A percentile compares a stretch with the other conserved stretches of the same genome.
Conservation (phyloP, 2,329 filamentous ascomycete genomes). For the Fusarium continuum region DNA sequence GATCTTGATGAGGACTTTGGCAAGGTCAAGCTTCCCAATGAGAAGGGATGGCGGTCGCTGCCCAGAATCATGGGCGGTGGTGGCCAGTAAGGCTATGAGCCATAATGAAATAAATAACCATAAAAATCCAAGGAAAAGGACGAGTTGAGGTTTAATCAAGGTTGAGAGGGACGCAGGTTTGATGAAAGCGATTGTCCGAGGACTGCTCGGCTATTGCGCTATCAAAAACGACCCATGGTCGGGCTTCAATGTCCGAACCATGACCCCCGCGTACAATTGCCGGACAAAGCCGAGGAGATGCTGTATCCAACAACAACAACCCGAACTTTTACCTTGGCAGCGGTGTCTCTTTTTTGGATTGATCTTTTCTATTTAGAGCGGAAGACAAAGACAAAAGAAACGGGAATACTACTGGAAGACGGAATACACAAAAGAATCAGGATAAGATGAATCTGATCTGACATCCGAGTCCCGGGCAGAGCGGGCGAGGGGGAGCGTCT, state of each 20-base stretch:
- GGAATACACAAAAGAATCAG: constrained; percentile 17
- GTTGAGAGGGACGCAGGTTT: constrained; percentile 14
- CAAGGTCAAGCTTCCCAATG: constrained; percentile 68
- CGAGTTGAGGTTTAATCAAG: constrained; percentile 5
- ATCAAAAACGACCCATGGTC: constrained; percentile 12
- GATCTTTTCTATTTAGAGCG: constrained; percentile 21
- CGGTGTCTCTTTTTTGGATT: constrained; percentile 13
- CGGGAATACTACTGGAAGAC: constrained; percentile 12
- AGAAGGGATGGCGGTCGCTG: constrained; percentile 62
- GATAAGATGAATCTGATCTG: constrained; percentile 24
- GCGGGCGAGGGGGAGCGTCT: constrained; percentile 34
- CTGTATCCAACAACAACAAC: not conserved
- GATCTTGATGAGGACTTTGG: constrained; percentile 96
- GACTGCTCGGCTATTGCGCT: constrained; percentile 38
- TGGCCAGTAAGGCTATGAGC: constrained; percentile 36
- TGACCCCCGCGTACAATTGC: constrained; percentile 27
- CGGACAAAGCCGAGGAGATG: constrained; percentile 26
- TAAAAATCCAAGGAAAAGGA: not conserved
- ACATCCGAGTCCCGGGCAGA: constrained; percentile 31
- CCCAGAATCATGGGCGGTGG: constrained; percentile 59
- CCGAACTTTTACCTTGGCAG: not conserved
- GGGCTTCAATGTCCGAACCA: constrained; percentile 30
- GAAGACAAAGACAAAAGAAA: constrained; percentile 17
- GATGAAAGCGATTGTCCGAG: constrained; percentile 25
- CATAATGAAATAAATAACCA: constrained; percentile 3